A percentile compares a stretch with the other conserved stretches of the same genome.
Conservation (phyloP, 106 monocot genomes). For the Dioscorea zingiberensis region DNA sequence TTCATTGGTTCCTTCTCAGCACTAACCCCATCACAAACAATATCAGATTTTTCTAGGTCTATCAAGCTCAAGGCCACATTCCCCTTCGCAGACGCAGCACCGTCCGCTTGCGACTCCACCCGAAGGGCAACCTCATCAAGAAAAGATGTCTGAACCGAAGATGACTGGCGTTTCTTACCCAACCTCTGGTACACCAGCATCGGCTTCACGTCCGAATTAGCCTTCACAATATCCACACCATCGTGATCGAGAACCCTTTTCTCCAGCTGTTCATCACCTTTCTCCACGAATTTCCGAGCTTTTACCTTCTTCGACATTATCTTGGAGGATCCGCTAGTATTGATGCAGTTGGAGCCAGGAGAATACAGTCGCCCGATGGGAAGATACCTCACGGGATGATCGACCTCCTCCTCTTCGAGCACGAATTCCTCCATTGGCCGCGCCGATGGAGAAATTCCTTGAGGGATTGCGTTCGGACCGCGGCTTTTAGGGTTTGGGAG, state of each 20-base stretch:
- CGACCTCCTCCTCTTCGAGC: constrained; percentile 51
- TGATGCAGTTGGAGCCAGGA: constrained; percentile 52
- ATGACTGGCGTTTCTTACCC: constrained; percentile 21
- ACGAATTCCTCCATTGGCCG: constrained; percentile 22
- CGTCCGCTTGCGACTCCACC: background rate
- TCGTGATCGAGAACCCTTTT: background rate
- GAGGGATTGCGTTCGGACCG: background rate
- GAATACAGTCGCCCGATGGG: constrained; percentile 65
- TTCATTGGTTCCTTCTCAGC: constrained; percentile 5
- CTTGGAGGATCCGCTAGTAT: constrained; percentile 55
- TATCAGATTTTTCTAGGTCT: no score
- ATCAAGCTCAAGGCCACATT: background rate
- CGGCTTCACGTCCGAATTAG: constrained; percentile 9
- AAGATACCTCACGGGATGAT: constrained; percentile 41
- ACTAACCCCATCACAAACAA: background rate
- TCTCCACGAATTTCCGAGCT: background rate
- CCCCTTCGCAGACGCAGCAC: background rate
- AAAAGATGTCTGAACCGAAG: constrained; percentile 9
- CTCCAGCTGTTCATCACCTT: background rate
- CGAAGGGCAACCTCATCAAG: background rate
- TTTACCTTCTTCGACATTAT: constrained; percentile 41
- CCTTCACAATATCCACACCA: background rate
- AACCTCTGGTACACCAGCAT: constrained; percentile 41
- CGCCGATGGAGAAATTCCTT: background rate
- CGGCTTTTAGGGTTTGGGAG: constrained; percentile 13